Conservation (phyloP, 2,329 filamentous ascomycete genomes). For the Massarina eburnea region DNA sequence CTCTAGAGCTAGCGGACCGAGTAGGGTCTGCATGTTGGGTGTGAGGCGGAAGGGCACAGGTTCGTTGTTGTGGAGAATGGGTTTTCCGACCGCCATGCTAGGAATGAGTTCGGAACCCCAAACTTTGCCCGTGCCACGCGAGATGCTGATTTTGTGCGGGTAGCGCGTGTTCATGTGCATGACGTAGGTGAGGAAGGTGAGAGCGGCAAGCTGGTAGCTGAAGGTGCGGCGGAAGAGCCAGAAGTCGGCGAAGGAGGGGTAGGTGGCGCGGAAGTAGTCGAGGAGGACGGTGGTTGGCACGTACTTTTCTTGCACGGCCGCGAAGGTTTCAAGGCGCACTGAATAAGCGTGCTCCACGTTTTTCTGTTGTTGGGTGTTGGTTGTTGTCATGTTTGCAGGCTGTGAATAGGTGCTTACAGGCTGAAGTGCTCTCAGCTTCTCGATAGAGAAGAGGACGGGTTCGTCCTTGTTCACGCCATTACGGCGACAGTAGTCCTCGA, state of each 20-base stretch:
- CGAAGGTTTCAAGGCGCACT: conserved; percentile 87
- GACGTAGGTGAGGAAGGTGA: conserved; percentile 98
- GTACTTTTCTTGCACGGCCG: conserved; percentile 90
- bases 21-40: conserved; percentile 91
- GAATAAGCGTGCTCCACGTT: conserved; percentile 69
- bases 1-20: conserved; percentile 94
- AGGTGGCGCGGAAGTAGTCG: conserved; percentile 86
- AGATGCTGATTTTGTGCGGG: conserved; percentile 93
- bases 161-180: conserved; percentile 97
- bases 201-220: conserved; percentile 88
- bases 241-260: conserved; percentile 89
- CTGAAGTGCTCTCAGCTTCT: conserved; percentile 76
- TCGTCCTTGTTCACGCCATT: conserved; percentile 91
- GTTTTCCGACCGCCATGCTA: conserved; percentile 79
- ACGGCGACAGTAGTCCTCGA: conserved; percentile 91
- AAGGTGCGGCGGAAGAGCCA: conserved; percentile 98
- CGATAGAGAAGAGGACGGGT: conserved; percentile 91
- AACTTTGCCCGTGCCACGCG: conserved; percentile 83
- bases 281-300: conserved; percentile 80
- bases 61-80: conserved; percentile 92
- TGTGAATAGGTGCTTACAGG: conserved; percentile 27
- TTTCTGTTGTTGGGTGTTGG: conserved; percentile 52
- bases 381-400: conserved; percentile 4
- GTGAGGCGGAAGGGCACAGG: conserved; percentile 96
- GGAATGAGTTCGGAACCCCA: conserved; percentile 96